Evolutionary conservation across 495 filamentous ascomycete species (phyloP).

Genomic region (Penicillium daleae): DNA sequence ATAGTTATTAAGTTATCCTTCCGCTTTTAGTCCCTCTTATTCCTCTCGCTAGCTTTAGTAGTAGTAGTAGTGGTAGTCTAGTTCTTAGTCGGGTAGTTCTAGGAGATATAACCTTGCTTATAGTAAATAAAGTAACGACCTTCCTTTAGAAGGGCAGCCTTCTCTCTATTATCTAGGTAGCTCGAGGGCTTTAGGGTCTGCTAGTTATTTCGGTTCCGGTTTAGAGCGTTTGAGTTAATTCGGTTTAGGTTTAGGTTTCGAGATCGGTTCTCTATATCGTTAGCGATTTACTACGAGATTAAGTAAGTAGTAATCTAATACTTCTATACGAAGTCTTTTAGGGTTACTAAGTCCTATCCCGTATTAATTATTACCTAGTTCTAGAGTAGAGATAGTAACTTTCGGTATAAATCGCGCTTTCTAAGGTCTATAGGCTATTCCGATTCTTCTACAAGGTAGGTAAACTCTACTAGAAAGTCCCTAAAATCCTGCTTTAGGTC

Average conservation of each 20-base stretch:
- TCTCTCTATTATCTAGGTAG: neutral
- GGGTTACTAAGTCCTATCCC: neutral
- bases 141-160: neutral
- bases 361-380: neutral
- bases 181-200: neutral
- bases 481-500: neutral
- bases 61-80: neutral
- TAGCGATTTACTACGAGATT: neutral
- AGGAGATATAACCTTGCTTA: neutral
- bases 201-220: neutral
- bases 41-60: neutral
- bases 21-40: too few relatives aligned
- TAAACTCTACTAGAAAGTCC: constrained; percentile 4
- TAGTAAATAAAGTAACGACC: neutral
- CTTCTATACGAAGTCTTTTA: neutral
- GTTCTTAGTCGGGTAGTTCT: neutral
- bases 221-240: neutral
- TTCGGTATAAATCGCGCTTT: neutral
- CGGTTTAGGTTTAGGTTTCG: neutral
- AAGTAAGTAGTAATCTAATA: neutral
- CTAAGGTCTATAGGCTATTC: neutral
- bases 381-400: neutral
- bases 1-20: too few relatives aligned
- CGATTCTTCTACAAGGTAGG: neutral
- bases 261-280: too few relatives aligned